phyloP scores from a whole-genome alignment of 305 asterid species.

The Solanum hybrid region DNA sequence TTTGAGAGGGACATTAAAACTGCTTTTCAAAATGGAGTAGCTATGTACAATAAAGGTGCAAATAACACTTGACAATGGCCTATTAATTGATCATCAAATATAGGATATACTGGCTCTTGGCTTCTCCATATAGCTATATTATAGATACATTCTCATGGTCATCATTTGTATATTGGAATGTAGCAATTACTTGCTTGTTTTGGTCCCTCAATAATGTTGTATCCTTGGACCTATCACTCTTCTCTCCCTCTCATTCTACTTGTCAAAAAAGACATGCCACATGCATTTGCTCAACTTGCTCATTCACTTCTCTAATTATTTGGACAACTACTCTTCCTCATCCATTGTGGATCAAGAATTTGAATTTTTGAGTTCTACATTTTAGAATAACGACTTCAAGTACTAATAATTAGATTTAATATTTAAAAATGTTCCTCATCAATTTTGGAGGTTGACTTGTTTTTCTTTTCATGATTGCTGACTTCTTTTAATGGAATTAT shows the following conservation, averaged over 20 bases:
- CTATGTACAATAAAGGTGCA: not conserved
- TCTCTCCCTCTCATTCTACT: not conserved
- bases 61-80: not conserved
- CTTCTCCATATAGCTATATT: not conserved
- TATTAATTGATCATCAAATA: not conserved
- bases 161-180: not conserved
- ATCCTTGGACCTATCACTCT: not conserved
- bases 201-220: not conserved
- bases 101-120: not conserved
- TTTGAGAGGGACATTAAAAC: constrained; percentile 1
- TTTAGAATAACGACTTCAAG: not conserved
- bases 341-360: not conserved
- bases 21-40: not conserved
- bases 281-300: not conserved
- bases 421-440: not conserved
- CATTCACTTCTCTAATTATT: not conserved
- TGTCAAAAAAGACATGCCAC: not conserved
- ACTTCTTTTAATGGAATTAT: not conserved
- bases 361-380: not conserved
- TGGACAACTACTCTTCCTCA: not conserved
- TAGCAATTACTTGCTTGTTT: not conserved
- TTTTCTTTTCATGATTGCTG: not conserved
- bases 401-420: not conserved
- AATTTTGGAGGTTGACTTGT: not conserved
- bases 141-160: not conserved